Conservation (phyloP, 2,329 filamentous ascomycete species). For the Hypomyces rosellus region DNA sequence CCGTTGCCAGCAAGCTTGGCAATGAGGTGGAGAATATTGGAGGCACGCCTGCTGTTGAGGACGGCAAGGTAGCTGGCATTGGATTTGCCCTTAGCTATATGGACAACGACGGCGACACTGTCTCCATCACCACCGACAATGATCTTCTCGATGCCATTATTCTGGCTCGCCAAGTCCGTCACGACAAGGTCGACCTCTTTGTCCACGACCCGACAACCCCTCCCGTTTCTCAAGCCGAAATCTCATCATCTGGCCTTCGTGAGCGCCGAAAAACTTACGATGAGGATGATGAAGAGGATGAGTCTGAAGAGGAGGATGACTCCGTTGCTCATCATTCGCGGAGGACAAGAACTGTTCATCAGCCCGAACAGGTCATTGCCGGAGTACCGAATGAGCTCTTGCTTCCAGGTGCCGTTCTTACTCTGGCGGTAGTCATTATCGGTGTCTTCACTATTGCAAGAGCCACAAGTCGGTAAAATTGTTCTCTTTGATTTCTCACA, state of each 20-base stretch:
- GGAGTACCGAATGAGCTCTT: slow-evolving; percentile 93
- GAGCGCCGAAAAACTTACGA: slow-evolving; percentile 43
- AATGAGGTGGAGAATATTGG: slow-evolving; percentile 77
- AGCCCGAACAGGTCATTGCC: slow-evolving; percentile 73
- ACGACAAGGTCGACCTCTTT: slow-evolving; percentile 94
- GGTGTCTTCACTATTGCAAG: slow-evolving; percentile 87
- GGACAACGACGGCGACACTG: slow-evolving; percentile 93
- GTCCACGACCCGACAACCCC: slow-evolving; percentile 90
- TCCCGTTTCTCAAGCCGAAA: slow-evolving; percentile 53
- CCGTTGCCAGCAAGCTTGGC: slow-evolving; percentile 79
- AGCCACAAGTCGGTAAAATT: slow-evolving; percentile 46
- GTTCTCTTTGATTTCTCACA: slow-evolving; percentile 1
- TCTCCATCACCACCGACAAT: slow-evolving; percentile 93
- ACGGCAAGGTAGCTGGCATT: slow-evolving; percentile 67
- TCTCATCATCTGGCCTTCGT: slow-evolving; percentile 40
- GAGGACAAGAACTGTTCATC: slow-evolving; percentile 30
- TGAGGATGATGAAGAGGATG: slow-evolving; percentile 53
- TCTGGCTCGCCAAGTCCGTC: slow-evolving; percentile 67
- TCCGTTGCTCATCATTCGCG: slow-evolving; percentile 41
- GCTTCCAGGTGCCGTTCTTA: slow-evolving; percentile 87
- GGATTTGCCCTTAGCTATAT: slow-evolving; percentile 94
- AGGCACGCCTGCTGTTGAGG: slow-evolving; percentile 68
- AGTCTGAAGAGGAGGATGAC: slow-evolving; percentile 48
- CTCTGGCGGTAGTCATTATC: slow-evolving; percentile 88
- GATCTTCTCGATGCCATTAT: slow-evolving; percentile 87